Base-by-base conservation (phyloP, 2,329 filamentous ascomycete genomes). In the Diaporthe sp. region DNA sequence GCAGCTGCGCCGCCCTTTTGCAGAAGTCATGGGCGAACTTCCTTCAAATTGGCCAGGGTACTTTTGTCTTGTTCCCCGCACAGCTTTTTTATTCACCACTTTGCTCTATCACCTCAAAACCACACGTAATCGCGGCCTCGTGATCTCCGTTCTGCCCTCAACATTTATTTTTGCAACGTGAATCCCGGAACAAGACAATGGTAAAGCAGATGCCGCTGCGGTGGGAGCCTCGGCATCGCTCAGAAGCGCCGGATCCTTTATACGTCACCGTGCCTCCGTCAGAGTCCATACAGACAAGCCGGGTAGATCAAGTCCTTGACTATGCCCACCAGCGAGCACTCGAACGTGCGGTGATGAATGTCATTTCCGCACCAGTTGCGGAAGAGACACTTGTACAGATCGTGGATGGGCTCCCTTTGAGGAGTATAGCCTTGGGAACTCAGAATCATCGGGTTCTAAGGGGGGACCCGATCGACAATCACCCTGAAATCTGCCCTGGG, bases 331-430 rank as follows among this genome's bases (percentile, higher is more conserved):
- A 61, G n/a, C n/a, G n/a, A 61, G 58, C 39, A 22, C 17, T 63
- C 27, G 39, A 32, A 19, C 15, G 25, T 30, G 58, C 58, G 37
- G 25, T 63, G 5, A 32, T 8, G 25, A 44, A 27, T 10, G 27
- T 44, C 15, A 30, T 63, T 8, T 63, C 58, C 58, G 17, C 58
- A 32, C 39, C 58, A 42, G 12, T 63, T 47, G 37, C 39, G 39
- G 58, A 63, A n/a, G 37, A 63, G 39, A 44, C 58, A 17, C 44
- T 63, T 63, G 58, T 39, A 44, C 58, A 63, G 39, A 63, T 63
- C 58, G 39, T 63, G 39, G 58, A 63, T 15, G 58, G 58, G 25
- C 58, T 63, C 17, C 58, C 58, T 19, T 22, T 63, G 25, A 63
- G 58, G 4, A 30, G 25, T 27, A 25, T 63, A 63, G 58, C 58